These are phyloP conservation scores for Globisporangium abappressorium DNA, from an alignment of 352 stramenopile species.

Conservation along the genomic window DNA sequence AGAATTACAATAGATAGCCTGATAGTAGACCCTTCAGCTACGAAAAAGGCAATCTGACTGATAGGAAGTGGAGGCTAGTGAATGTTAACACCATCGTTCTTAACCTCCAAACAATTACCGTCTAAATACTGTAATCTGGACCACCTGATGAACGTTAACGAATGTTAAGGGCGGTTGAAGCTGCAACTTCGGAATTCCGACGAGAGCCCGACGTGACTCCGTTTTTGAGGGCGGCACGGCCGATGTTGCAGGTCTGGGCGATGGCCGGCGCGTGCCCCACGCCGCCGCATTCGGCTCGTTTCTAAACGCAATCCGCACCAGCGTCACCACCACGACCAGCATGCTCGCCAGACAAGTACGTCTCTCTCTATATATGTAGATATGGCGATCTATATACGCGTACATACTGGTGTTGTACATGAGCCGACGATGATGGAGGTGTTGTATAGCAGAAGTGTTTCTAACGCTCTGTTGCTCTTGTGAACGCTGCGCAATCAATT, in stretches of 20 bases:
- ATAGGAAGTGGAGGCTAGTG: background rate
- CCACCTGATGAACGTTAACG: background rate
- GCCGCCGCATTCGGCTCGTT: background rate
- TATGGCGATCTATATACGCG: too few relatives aligned
- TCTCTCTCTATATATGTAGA: background rate
- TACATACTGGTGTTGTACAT: background rate
- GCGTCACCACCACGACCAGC: background rate
- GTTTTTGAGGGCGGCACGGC: background rate
- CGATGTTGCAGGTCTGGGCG: background rate
- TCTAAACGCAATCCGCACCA: background rate
- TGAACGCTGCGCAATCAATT: background rate
- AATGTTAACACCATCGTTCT: background rate
- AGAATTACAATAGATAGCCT: background rate
- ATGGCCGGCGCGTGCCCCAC: conserved; percentile 1
- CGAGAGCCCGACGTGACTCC: conserved; percentile 16
- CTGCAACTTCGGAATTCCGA: conserved; percentile 8
- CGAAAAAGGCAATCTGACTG: background rate
- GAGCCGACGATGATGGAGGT: background rate
- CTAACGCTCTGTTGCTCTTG: background rate
- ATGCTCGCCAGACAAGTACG: conserved; percentile 41
- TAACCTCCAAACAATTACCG: background rate
- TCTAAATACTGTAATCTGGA: background rate
- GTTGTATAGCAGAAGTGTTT: background rate
- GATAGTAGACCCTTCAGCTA: background rate
- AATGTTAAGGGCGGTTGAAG: conserved; percentile 13